Percentiles rank a stretch among this genome's conserved stretches.
These are phyloP conservation scores for Plantago coronopus DNA, from an alignment of 305 asterid genomes.

Conservation along the genomic window DNA sequence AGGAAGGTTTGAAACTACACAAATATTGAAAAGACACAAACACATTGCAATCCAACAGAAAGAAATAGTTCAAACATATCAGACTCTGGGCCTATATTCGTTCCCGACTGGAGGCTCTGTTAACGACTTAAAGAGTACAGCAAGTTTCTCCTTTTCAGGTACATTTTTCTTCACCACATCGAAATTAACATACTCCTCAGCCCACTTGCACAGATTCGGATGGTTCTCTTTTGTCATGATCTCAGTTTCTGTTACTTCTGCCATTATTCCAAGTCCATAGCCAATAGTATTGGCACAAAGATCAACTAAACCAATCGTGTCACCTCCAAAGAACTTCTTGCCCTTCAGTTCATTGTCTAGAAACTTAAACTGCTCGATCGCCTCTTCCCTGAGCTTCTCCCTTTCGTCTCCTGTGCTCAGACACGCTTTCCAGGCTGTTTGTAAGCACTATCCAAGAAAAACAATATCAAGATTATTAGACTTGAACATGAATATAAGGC, in stretches of 20 bases:
- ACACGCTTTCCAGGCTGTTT: background rate
- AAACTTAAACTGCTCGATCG: background rate
- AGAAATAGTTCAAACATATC: too few relatives aligned
- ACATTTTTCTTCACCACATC: slow-evolving; percentile 25
- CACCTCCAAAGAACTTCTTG: slow-evolving; percentile 33
- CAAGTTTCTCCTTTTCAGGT: slow-evolving; percentile 29
- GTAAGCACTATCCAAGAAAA: too few relatives aligned
- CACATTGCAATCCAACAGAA: too few relatives aligned
- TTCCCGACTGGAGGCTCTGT: background rate
- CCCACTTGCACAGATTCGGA: slow-evolving; percentile 35
- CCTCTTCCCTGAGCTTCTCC: background rate
- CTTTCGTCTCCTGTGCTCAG: background rate
- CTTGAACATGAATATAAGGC: background rate
- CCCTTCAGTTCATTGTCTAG: background rate
- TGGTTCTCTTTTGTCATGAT: slow-evolving; percentile 27
- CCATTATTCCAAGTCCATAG: slow-evolving; percentile 20
- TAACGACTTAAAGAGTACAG: background rate
- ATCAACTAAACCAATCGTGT: slow-evolving; percentile 30
- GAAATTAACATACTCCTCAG: slow-evolving; percentile 7
- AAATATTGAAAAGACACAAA: too few relatives aligned
- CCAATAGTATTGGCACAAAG: slow-evolving; percentile 23
- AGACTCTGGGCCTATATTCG: slow-evolving; percentile 7
- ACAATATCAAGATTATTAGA: too few relatives aligned
- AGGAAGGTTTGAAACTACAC: too few relatives aligned
- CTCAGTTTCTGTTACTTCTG: slow-evolving; percentile 19